Evolutionary conservation across 1,139 yeast species (phyloP).

Genomic region (Nakaseomyces glabratus): DNA sequence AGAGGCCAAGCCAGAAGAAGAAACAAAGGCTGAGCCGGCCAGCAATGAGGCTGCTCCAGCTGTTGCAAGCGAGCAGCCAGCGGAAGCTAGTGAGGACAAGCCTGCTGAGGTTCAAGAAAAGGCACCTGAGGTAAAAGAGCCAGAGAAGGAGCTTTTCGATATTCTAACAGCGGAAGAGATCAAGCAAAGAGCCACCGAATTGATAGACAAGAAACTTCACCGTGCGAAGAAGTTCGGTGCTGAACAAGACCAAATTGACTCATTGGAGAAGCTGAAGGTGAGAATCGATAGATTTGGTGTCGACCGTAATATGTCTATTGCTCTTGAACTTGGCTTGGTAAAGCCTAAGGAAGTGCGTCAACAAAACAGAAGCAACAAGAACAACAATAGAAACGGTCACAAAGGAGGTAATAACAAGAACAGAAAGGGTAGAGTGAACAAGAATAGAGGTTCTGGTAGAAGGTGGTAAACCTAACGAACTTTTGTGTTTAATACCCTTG

Average conservation of each 20-base stretch:
- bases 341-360: conserved; percentile 9
- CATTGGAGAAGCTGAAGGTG: conserved; percentile 48
- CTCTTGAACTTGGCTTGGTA: conserved; percentile 53
- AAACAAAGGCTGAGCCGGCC: conserved; percentile 24
- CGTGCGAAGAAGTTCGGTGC: conserved; percentile 76
- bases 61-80: conserved; percentile 8
- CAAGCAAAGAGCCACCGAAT: conserved; percentile 57
- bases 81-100: conserved; percentile 11
- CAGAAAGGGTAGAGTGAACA: conserved; percentile 7
- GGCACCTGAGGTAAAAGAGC: conserved; percentile 5
- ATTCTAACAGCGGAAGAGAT: conserved; percentile 55
- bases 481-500: not conserved
- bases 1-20: conserved; percentile 14
- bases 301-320: conserved; percentile 56
- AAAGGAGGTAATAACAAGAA: too few species aligned
- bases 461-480: conserved; percentile 6
- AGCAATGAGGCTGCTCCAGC: conserved; percentile 11
- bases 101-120: conserved; percentile 14
- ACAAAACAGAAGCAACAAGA: conserved; percentile 8
- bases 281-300: conserved; percentile 84
- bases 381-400: conserved; percentile 7
- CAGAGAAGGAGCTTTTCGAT: conserved; percentile 9
- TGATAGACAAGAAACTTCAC: conserved; percentile 55
- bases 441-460: conserved; percentile 8
- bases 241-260: conserved; percentile 38